A percentile compares a stretch with the other conserved stretches of the same genome.
Evolutionary conservation across 805 yeast genomes (phyloP).

Genomic region (Candida taoyuanica): DNA sequence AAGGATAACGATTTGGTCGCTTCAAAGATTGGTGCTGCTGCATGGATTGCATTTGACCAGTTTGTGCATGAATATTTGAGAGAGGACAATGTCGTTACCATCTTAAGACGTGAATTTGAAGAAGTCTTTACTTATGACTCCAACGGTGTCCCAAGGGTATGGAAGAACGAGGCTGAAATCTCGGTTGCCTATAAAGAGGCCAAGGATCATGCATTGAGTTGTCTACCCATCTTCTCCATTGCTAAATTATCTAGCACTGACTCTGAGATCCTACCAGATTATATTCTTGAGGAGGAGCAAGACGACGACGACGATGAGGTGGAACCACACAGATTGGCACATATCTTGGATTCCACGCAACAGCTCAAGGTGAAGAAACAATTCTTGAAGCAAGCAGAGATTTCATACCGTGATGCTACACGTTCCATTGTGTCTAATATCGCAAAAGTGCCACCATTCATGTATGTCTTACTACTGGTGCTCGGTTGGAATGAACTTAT

Average conservation of each 20-base stretch:
- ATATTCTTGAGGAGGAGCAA: constrained; percentile 34
- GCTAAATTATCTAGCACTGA: constrained; percentile 53
- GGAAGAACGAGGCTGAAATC: constrained; percentile 70
- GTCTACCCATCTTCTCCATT: constrained; percentile 50
- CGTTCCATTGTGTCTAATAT: constrained; percentile 75
- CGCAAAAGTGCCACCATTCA: constrained; percentile 79
- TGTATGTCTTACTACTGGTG: constrained; percentile 65
- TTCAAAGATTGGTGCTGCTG: constrained; percentile 41
- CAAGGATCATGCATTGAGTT: constrained; percentile 47
- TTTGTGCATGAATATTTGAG: constrained; percentile 57
- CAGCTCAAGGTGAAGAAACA: constrained; percentile 51
- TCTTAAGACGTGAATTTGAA: constrained; percentile 79
- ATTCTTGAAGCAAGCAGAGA: constrained; percentile 72
- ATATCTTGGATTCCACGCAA: constrained; percentile 52
- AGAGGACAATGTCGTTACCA: constrained; percentile 58
- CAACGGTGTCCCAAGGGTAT: constrained; percentile 75
- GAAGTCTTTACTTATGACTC: constrained; percentile 78
- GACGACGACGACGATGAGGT: constrained; percentile 39
- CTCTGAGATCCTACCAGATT: constrained; percentile 55
- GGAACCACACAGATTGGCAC: constrained; percentile 45
- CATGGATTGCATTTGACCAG: constrained; percentile 64
- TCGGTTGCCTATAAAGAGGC: constrained; percentile 62
- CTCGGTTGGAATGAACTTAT: constrained; percentile 96
- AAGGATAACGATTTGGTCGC: constrained; percentile 39
- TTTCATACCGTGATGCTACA: constrained; percentile 80